Conservation (phyloP, 2,329 filamentous ascomycete species). For the Botrytis sinoallii region DNA sequence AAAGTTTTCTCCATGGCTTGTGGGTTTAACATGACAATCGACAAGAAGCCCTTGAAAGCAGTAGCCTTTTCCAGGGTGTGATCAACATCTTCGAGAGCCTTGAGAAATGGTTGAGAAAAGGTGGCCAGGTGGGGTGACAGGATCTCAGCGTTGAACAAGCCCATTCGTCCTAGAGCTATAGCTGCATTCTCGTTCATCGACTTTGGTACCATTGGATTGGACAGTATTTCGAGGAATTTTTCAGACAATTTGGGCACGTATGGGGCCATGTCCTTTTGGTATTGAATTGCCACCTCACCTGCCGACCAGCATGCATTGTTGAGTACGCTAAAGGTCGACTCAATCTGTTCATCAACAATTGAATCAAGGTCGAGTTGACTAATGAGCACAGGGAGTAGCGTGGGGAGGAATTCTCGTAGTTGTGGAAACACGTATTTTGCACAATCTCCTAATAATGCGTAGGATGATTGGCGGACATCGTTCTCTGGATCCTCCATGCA, state of each 20-base stretch:
- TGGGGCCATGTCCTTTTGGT: conserved; percentile 70
- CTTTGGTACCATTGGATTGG: conserved; percentile 78
- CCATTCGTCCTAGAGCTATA: conserved; percentile 85
- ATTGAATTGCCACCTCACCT: conserved; percentile 84
- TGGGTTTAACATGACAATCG: conserved; percentile 81
- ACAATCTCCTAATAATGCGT: conserved; percentile 90
- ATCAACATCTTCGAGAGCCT: conserved; percentile 77
- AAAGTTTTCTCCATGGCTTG: conserved; percentile 87
- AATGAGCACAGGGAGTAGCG: conserved; percentile 77
- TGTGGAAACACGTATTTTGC: conserved; percentile 87
- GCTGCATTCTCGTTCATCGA: conserved; percentile 92
- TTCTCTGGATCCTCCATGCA: conserved; percentile 91
- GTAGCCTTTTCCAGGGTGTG: conserved; percentile 93
- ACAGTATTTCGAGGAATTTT: conserved; percentile 76
- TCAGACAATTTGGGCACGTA: conserved; percentile 76
- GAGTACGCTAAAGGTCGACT: conserved; percentile 84
- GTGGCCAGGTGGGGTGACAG: conserved; percentile 75
- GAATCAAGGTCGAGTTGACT: conserved; percentile 81
- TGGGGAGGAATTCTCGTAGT: conserved; percentile 69
- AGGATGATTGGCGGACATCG: conserved; percentile 93
- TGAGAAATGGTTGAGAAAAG: conserved; percentile 80
- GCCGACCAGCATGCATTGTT: conserved; percentile 99
- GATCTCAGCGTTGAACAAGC: conserved; percentile 71
- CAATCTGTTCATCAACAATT: conserved; percentile 74
- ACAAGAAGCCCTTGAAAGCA: conserved; percentile 85